Conservation (phyloP, 176 grass and related monocot genomes). For the Chloris gayana region DNA sequence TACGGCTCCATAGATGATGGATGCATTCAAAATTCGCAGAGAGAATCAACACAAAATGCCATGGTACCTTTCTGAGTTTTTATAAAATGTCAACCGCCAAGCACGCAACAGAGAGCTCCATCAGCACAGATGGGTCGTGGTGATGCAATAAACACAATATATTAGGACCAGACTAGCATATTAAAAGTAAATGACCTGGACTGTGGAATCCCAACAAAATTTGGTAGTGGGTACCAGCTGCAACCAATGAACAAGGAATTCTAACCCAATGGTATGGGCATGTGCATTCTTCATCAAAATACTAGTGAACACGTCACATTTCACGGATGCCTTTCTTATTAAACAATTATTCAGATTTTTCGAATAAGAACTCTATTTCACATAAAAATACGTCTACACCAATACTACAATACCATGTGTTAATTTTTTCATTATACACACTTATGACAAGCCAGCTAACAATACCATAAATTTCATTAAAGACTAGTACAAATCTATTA, state of each 20-base stretch:
- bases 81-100: constrained; percentile 18
- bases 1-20: constrained; percentile 7
- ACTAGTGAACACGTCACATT: neutral
- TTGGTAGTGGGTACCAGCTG: neutral
- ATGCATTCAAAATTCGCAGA: neutral
- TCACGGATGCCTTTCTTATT: neutral
- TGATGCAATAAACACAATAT: neutral
- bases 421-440: too few species aligned
- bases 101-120: too few species aligned
- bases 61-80: constrained; percentile 9
- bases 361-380: neutral
- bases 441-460: too few species aligned
- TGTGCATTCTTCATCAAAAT: neutral
- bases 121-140: neutral
- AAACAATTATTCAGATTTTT: neutral
- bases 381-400: too few species aligned
- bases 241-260: neutral
- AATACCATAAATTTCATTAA: too few species aligned
- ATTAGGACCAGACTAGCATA: neutral
- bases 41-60: constrained; percentile 2
- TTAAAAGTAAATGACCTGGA: neutral
- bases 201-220: neutral
- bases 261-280: neutral
- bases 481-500: too few species aligned
- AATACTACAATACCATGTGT: too few species aligned